Evolutionary conservation across 345 rosid genomes (phyloP), one percentile per base, ranked within the genome.

Genomic region (Populus deltoides): DNA sequence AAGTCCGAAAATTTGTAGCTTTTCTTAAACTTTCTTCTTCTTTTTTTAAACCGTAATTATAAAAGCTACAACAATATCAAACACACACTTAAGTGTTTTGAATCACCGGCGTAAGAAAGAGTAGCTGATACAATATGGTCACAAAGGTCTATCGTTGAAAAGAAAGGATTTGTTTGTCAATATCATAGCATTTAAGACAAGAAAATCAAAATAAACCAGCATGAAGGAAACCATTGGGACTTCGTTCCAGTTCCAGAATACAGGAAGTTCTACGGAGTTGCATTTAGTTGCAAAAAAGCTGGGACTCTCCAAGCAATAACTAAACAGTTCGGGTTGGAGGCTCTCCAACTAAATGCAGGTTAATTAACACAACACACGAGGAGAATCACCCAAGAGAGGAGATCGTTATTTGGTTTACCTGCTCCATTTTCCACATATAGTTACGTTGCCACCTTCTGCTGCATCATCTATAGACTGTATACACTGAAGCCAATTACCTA

Each of bases 401-500:
- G 74, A 62, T 70, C 11, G 68, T 25, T 75, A 15, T 71, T 47
- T 17, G 27, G 73, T 72, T 84, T 88, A 94, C 98, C 97, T 92
- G 81, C 96, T 95, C 99, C 98, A 94, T 84, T 97, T 97, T 77
- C 99, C 99, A 80, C 99, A 92, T 75, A 89, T 75, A 78, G 84
- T 82, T 84, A 88, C 92, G 72, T 81, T 82, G 18, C 17, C 70
- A 72, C 78, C 85, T 76, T 81, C 90, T 36, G 79, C 75, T 65
- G 72, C 43, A 71, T 79, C 85, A 68, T 87, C 88, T 57, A 84
- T 61, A 47, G 81, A 80, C 81, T 83, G 88, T 83, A 83, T 87
- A 78, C 98, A 97, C 61, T 92, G 98, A 75, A 94, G 99, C 98
- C 97, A 94, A 68, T 91, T 97, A 66, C 92, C 89, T 41, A 90